These are phyloP conservation scores for Cyclospora cayetanensis DNA, from an alignment of 169 alveolate genomes.

Conservation along the genomic window DNA sequence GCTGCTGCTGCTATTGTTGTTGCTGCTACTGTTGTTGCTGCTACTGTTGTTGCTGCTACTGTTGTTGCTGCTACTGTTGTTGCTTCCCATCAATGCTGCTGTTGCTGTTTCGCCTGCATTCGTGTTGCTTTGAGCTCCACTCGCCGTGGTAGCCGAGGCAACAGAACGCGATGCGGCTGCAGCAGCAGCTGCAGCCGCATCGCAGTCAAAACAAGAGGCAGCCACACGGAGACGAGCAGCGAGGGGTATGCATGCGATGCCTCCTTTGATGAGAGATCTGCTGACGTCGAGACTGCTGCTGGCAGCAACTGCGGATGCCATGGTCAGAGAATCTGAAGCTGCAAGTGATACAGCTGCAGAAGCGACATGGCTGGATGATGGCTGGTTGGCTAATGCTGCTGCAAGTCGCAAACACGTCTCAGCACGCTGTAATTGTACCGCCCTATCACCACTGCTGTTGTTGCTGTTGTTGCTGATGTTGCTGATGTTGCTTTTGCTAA, in stretches of 20 bases:
- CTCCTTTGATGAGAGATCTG: conserved; percentile 7
- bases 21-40: too few relatives aligned
- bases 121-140: too few relatives aligned
- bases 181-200: conserved; percentile 29
- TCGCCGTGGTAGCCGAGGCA: too few relatives aligned
- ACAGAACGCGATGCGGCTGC: neutral
- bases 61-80: too few relatives aligned
- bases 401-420: conserved; percentile 23
- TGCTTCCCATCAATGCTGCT: too few relatives aligned
- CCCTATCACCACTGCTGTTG: neutral
- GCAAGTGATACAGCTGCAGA: neutral
- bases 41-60: too few relatives aligned
- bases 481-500: neutral
- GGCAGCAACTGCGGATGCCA: conserved; percentile 22
- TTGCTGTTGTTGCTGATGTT: neutral
- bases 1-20: too few relatives aligned
- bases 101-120: too few relatives aligned
- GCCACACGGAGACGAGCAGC: neutral
- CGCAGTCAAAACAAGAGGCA: conserved; percentile 30
- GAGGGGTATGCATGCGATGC: conserved; percentile 6
- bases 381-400: neutral
- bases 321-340: neutral
- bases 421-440: neutral
- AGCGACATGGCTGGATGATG: neutral
- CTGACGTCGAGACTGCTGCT: conserved; percentile 25